phyloP scores from a whole-genome alignment of 2,329 filamentous ascomycete genomes.

The Lachnum nothofagi region DNA sequence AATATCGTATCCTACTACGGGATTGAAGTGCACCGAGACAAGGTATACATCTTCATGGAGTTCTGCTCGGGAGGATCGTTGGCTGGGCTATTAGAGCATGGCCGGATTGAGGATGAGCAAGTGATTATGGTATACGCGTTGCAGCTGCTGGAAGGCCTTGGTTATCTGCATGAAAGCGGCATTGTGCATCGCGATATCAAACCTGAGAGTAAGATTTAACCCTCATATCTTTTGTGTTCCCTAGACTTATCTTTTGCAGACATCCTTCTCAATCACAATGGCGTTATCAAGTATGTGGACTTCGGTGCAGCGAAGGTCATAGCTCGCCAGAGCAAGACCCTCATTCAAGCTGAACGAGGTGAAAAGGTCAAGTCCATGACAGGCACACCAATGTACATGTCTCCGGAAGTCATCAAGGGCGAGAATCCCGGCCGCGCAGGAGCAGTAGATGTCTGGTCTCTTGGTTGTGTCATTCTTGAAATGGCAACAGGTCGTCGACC shows the following conservation, averaged over 20 bases:
- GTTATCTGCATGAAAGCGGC: conserved; percentile 83
- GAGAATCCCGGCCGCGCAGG: conserved; percentile 75
- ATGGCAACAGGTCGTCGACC: conserved; percentile 94
- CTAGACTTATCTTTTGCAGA: conserved; percentile 46
- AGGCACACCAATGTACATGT: conserved; percentile 99
- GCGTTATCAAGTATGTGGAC: conserved; percentile 98
- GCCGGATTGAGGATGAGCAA: conserved; percentile 94
- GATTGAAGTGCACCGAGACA: conserved; percentile 95
- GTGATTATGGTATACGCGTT: conserved; percentile 95
- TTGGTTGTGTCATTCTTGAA: conserved; percentile 93
- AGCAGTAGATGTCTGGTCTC: conserved; percentile 90
- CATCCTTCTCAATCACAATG: conserved; percentile 92
- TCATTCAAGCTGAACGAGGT: conserved; percentile 55
- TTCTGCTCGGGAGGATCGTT: conserved; percentile 95
- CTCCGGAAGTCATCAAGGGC: conserved; percentile 94
- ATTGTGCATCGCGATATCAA: conserved; percentile 98
- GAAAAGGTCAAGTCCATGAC: conserved; percentile 81
- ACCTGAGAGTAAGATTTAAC: conserved; percentile 73
- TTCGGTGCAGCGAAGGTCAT: conserved; percentile 98
- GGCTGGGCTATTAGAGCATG: conserved; percentile 84
- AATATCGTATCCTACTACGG: conserved; percentile 98
- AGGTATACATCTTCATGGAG: conserved; percentile 99
- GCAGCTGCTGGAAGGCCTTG: conserved; percentile 88
- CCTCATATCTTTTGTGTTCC: background rate
- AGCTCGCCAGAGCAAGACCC: conserved; percentile 83